These are phyloP conservation scores for Heterobasidion annosum DNA, from an alignment of 1,284 basidiomycete species.

Conservation along the genomic window DNA sequence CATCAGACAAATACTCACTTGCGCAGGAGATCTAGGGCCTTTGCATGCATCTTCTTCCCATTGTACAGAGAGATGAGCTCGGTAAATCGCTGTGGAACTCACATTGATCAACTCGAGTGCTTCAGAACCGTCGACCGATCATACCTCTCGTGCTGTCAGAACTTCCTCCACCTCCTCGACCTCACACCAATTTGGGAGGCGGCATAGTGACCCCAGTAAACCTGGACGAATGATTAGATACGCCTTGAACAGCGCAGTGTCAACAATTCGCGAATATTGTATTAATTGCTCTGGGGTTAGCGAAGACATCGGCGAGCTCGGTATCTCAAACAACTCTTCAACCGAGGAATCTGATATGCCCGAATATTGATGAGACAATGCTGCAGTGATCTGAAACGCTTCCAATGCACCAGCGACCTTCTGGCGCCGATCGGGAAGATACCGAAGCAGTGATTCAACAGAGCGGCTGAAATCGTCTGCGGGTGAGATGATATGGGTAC, in stretches of 20 bases:
- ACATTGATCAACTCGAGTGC: background rate
- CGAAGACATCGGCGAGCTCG: conserved; percentile 59
- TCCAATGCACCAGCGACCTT: conserved; percentile 74
- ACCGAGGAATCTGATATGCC: conserved; percentile 60
- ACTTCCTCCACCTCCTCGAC: conserved; percentile 92
- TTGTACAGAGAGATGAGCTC: conserved; percentile 91
- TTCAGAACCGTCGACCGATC: conserved; percentile 12
- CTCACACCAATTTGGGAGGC: conserved; percentile 95
- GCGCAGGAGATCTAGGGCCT: conserved; percentile 77
- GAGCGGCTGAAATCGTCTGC: conserved; percentile 55
- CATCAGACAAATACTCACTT: conserved; percentile 41
- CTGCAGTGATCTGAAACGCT: conserved; percentile 60
- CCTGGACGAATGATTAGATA: conserved; percentile 82
- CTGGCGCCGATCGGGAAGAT: conserved; percentile 79
- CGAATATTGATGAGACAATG: conserved; percentile 53
- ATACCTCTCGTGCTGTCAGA: conserved; percentile 71
- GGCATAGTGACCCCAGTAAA: conserved; percentile 82
- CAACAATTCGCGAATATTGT: conserved; percentile 86
- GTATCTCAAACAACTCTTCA: conserved; percentile 68
- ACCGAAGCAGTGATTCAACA: conserved; percentile 60
- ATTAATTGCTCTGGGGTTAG: conserved; percentile 76
- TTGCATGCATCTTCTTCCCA: conserved; percentile 91
- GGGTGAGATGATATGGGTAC: background rate
- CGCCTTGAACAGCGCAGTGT: conserved; percentile 93
- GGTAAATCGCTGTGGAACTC: conserved; percentile 65